These are phyloP conservation scores for Coemansia pectinata DNA, from an alignment of 192 early-diverging fungal species.

Conservation along the genomic window DNA sequence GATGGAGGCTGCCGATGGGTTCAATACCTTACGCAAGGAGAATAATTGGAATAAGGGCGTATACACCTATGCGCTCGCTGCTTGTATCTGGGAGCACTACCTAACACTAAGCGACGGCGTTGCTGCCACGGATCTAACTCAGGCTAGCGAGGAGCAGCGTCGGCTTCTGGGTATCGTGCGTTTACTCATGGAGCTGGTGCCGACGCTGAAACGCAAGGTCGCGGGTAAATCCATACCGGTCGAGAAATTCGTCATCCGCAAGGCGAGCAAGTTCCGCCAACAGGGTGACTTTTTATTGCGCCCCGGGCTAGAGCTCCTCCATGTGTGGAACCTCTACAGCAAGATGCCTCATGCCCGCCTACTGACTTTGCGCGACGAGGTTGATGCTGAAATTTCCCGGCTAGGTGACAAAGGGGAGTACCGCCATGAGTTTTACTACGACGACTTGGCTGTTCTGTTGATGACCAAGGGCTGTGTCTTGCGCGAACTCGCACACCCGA, in stretches of 20 bases:
- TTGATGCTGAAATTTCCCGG: slow-evolving; percentile 52
- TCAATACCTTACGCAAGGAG: slow-evolving; percentile 67
- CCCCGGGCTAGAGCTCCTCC: slow-evolving; percentile 76
- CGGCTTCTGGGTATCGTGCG: slow-evolving; percentile 54
- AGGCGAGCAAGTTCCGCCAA: slow-evolving; percentile 69
- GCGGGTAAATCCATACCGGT: slow-evolving; percentile 85
- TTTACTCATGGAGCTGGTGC: slow-evolving; percentile 68
- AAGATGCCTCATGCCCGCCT: slow-evolving; percentile 63
- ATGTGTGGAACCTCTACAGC: slow-evolving; percentile 71
- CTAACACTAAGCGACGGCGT: slow-evolving; percentile 11
- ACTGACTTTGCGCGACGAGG: slow-evolving; percentile 37
- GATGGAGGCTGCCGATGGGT: slow-evolving; percentile 60
- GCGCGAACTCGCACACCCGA: slow-evolving; percentile 62
- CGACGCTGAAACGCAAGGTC: slow-evolving; percentile 68
- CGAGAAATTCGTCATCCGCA: slow-evolving; percentile 87
- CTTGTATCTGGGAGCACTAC: slow-evolving; percentile 61
- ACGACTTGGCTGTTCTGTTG: slow-evolving; percentile 74
- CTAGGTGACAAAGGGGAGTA: slow-evolving; percentile 35
- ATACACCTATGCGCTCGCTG: slow-evolving; percentile 73
- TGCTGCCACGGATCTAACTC: slow-evolving; percentile 2
- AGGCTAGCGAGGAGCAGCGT: slow-evolving; percentile 19
- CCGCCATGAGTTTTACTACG: slow-evolving; percentile 60
- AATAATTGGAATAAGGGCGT: slow-evolving; percentile 85
- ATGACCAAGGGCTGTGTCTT: slow-evolving; percentile 67
- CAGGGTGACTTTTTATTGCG: slow-evolving; percentile 71